Evolutionary conservation across 768 basidiomycete species (phyloP), one percentile per base, ranked within the genome.

Genomic region (Phlebiopsis flavidoalba): DNA sequence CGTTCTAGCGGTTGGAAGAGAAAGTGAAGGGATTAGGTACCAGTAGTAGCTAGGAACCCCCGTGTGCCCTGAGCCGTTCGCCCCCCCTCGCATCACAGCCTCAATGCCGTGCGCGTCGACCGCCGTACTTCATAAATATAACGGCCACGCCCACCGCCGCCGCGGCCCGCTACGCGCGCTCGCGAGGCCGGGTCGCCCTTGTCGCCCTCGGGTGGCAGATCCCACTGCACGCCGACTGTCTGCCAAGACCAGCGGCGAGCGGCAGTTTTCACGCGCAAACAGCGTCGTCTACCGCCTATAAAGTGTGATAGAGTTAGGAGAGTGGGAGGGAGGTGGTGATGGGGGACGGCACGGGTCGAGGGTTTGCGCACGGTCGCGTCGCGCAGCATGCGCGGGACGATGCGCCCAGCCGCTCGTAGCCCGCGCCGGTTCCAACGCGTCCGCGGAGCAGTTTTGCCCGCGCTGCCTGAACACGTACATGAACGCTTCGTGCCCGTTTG

Each of bases 41-140:
- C 90, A 91, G 70, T 93, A 93, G 0, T n/a, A 93, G 79, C 69
- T 93, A 91, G 70, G 81, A 93, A 89, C 91, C 93, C n/a, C n/a
- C 31, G 90, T 77, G 35, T 81, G 78, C 0, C 87, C 83, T 54
- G 81, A 74, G 5, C 85, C 88, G 64, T 86, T 91, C 26, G 83
- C 92, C 48, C 77, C 69, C 2, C 86, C 93, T n/a, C n/a, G n/a
- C n/a, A n/a, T n/a, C 17, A 93, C 86, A 47, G 84, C 83, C 69
- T 94, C 91, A 61, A 94, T 87, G 10, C n/a, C n/a, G 85, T 83
- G 33, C 87, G 82, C 33, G 81, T 76, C 1, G 88, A 80, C 2
- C n/a, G 92, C 91, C 0, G 91, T 87, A 65, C 90, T 92, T 80
- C 64, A 88, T 84, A 66, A 81, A 87, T 0, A 89, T 86, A 4